Base-by-base conservation (phyloP, 164 flowering plant species). In the Stephania cephalantha region DNA sequence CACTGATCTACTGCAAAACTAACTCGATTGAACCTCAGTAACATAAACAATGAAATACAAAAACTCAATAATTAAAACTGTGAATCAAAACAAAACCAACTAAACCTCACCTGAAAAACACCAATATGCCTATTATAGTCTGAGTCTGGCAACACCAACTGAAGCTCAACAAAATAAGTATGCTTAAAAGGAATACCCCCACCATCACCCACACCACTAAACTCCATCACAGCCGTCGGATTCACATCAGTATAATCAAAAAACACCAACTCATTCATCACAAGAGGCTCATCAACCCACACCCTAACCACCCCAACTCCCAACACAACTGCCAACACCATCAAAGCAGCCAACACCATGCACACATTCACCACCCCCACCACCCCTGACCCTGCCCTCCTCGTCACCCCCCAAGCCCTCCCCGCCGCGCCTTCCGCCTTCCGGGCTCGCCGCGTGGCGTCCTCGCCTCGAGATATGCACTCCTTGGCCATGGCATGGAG, bases 141-240 rank as follows among this genome's bases (percentile, higher is more conserved):
- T 10, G 97, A 94, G 17, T 94, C 98, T 5, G 97, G 98, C 90
- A 94, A 78, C 79, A 90, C 66, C 64, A 94, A 83, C 25, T 76
- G 69, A 69, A 92, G 53, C 13, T 86, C 85, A n/a, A 91, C 95
- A 71, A 77, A 80, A 44, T 83, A 61, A 0, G 88, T 90, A 68
- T 92, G 96, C 2, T 95, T 97, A 44, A 79, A 84, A 0, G 96
- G 97, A 70, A 94, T 77, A 1, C 75, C 81, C 68, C 48, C 73
- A 35, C 52, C 58, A 2, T 3, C 52, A 52, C 9, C 73, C 61
- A 35, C 42, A 1, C 75, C 79, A 52, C 78, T 72, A 30, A 87
- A 73, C 1, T 46, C 42, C 31, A 86, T 84, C 30, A 82, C 77
- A 15, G 94, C 97, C 17, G 70, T 80, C 0, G 98, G 98, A 76